Conservation (phyloP, 257 asterid genomes). For the Gentiana dahurica region DNA sequence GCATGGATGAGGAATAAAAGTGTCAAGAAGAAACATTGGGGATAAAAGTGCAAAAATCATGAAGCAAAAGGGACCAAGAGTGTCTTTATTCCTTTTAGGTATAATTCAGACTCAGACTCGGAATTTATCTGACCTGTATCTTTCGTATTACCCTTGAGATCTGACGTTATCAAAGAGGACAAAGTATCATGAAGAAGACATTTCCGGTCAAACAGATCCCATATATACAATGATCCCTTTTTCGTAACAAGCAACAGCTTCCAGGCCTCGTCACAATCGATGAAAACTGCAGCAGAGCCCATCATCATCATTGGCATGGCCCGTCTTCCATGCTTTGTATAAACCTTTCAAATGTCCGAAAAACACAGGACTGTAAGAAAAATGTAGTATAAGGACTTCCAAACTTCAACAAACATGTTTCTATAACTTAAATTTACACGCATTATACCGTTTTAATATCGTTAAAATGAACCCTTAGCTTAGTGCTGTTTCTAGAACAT, state of each 20-base stretch:
- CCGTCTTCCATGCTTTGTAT: constrained; percentile 92
- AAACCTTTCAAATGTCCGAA: constrained; percentile 32
- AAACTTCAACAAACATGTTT: too few species aligned
- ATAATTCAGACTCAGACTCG: background rate
- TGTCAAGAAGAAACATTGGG: too few species aligned
- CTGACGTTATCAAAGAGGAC: constrained; percentile 53
- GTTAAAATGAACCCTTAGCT: too few species aligned
- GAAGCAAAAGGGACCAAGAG: too few species aligned
- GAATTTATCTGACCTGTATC: constrained; percentile 32
- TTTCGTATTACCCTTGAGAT: constrained; percentile 36
- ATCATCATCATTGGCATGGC: constrained; percentile 91
- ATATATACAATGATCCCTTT: constrained; percentile 71
- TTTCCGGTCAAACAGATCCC: constrained; percentile 79
- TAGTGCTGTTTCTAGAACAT: too few species aligned
- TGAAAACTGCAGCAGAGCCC: constrained; percentile 85
- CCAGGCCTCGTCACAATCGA: constrained; percentile 93
- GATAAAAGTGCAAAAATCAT: too few species aligned
- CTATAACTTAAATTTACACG: too few species aligned
- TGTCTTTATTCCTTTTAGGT: too few species aligned
- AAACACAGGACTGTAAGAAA: too few species aligned
- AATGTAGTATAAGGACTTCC: too few species aligned
- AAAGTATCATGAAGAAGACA: constrained; percentile 86
- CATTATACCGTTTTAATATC: too few species aligned
- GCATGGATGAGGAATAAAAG: too few species aligned
- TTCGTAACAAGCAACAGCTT: constrained; percentile 73